Conservation (phyloP, 352 stramenopile genomes). For the Pythium sp. region DNA sequence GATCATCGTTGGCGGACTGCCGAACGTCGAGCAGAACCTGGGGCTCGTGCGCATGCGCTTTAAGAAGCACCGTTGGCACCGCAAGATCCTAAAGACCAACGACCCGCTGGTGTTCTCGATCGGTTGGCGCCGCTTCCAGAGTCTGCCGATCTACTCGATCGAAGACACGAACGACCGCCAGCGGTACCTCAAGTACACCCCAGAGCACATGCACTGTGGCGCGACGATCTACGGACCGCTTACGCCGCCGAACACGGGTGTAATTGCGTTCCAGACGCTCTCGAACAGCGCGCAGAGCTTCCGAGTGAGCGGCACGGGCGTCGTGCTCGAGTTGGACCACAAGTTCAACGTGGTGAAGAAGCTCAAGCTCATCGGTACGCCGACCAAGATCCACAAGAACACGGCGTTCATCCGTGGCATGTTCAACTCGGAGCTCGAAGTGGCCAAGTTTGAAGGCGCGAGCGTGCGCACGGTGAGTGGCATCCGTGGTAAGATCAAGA, state of each 20-base stretch:
- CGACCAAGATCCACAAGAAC: conserved; percentile 98
- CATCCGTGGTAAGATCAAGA: conserved; percentile 98
- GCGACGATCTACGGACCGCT: conserved; percentile 97
- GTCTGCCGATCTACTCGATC: conserved; percentile 97
- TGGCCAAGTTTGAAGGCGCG: conserved; percentile 97
- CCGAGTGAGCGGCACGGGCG: conserved; percentile 96
- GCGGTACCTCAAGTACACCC: conserved; percentile 98
- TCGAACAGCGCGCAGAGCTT: conserved; percentile 92
- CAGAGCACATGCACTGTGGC: conserved; percentile 99
- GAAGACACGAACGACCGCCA: conserved; percentile 98
- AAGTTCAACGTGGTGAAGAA: conserved; percentile 99
- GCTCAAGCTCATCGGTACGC: conserved; percentile 98
- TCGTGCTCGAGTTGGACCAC: conserved; percentile 96
- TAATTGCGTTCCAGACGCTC: conserved; percentile 97
- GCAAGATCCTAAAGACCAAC: conserved; percentile 97
- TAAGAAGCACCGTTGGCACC: conserved; percentile 99
- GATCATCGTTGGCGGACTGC: conserved; percentile 93
- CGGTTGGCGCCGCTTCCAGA: conserved; percentile 99
- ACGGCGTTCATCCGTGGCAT: conserved; percentile 98
- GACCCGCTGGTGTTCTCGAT: conserved; percentile 98
- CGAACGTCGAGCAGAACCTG: conserved; percentile 94
- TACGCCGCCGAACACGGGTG: conserved; percentile 95
- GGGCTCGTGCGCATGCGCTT: conserved; percentile 95
- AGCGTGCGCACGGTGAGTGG: conserved; percentile 98
- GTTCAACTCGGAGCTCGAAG: conserved; percentile 95